These are phyloP conservation scores for Termitomyces sp. DNA, from an alignment of 768 basidiomycete genomes.

Conservation along the genomic window DNA sequence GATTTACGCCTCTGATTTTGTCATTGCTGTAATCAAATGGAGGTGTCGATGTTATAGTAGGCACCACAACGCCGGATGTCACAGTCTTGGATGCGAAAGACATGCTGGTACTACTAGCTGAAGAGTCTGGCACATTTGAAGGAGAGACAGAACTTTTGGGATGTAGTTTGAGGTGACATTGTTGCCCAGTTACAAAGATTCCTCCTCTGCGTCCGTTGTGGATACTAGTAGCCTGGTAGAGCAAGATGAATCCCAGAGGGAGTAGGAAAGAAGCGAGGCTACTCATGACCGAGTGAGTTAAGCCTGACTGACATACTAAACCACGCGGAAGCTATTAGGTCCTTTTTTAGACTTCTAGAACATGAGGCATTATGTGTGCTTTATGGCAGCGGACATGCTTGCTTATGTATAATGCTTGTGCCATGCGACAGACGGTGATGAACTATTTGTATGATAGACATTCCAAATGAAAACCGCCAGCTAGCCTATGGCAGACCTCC, in stretches of 20 bases:
- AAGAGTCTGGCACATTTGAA: slow-evolving; percentile 4
- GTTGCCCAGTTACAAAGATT: slow-evolving; percentile 23
- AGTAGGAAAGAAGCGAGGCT: slow-evolving; percentile 2
- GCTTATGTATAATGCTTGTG: neutral
- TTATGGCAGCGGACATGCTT: neutral
- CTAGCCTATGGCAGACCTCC: neutral
- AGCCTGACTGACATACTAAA: neutral
- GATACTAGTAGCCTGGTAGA: slow-evolving; percentile 17
- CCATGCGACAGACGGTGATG: neutral
- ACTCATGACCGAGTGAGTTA: neutral
- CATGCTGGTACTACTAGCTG: neutral
- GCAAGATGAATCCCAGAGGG: slow-evolving; percentile 17
- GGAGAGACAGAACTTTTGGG: neutral
- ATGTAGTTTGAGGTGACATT: slow-evolving; percentile 19
- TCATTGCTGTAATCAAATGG: slow-evolving; percentile 40
- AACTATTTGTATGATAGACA: neutral
- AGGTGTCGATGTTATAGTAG: slow-evolving; percentile 18
- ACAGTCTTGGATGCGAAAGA: neutral
- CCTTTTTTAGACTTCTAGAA: neutral
- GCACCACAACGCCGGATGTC: neutral
- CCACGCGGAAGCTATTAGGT: neutral
- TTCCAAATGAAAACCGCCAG: neutral
- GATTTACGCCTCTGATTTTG: slow-evolving; percentile 54
- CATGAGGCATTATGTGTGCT: neutral
- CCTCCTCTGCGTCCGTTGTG: neutral